Evolutionary conservation across 2,329 filamentous ascomycete species (phyloP), one percentile per base, ranked within the genome.

Genomic region (Aspergillus sp.): DNA sequence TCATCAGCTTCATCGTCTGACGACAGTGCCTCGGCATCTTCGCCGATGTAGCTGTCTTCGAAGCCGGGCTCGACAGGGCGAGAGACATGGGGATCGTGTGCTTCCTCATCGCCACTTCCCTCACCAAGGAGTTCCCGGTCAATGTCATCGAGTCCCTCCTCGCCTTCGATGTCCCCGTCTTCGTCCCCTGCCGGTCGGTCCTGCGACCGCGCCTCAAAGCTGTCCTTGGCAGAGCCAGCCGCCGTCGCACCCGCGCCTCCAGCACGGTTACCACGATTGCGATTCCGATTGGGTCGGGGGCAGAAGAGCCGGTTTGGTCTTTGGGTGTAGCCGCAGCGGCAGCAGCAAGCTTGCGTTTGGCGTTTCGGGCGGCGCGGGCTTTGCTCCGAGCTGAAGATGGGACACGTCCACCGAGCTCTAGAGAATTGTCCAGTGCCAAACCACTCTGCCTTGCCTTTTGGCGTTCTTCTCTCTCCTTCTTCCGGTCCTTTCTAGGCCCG

Each of bases 61-160:
- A 57, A 58, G 34, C 55, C 55, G 8, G 42, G 35, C 34, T 53
- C 61, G 26, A 41, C 53, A 10, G 48, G 42, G 6, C 53, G 59
- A 27, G 52, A 51, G 13, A 47, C 37, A n/a, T 49, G 52, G 32
- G 37, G 41, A 28, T 29, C 46, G 37, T 37, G 50, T 45, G 52
- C 54, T 6, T 65, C 64, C 27, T 67, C 63, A n/a, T 67, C 64
- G 5, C 55, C 64, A 40, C 61, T 66, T 19, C 40, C 61, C 39
- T 67, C 65, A 30, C 62, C 64, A 8, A 67, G 57, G 12, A 62
- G 54, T 43, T 67, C 65, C 30, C 65, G 65, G 47, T 67, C 65
- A 19, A 63, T 57, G 37, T 67, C 65, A 42, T 67, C 65, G 9
- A 68, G 54, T 5, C 50, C 47, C 38, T 59, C 61, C 34, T 68